A percentile compares a stretch with the other conserved stretches of the same genome.
phyloP scores from a whole-genome alignment of 768 basidiomycete species.

The Crucibulum laeve region DNA sequence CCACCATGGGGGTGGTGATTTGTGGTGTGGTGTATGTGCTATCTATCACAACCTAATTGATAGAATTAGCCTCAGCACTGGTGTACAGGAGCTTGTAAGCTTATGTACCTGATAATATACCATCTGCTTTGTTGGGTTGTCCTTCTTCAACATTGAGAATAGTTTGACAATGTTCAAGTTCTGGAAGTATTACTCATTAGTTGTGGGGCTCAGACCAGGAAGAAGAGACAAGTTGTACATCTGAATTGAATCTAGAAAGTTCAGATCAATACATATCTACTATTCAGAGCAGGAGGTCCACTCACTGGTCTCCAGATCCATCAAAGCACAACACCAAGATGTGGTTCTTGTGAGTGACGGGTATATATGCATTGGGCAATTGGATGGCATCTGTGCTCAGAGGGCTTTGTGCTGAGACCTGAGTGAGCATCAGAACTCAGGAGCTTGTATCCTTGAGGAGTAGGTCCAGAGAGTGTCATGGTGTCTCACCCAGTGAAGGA shows the following conservation, averaged over 20 bases:
- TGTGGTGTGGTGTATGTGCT: slow-evolving; percentile 44
- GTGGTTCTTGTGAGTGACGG: slow-evolving; percentile 26
- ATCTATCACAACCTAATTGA: slow-evolving; percentile 44
- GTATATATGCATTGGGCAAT: too few relatives aligned
- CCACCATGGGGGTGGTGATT: slow-evolving; percentile 37
- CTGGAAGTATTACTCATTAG: slow-evolving; percentile 13
- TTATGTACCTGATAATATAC: slow-evolving; percentile 49
- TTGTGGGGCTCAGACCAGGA: neutral
- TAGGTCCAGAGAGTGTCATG: neutral
- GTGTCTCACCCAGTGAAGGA: neutral
- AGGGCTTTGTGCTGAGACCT: too few relatives aligned
- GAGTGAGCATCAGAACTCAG: too few relatives aligned
- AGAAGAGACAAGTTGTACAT: slow-evolving; percentile 23
- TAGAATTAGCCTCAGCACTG: neutral
- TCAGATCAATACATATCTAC: neutral
- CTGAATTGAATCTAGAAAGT: slow-evolving; percentile 30
- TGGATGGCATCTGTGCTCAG: too few relatives aligned
- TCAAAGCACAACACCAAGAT: slow-evolving; percentile 71
- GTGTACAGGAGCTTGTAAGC: neutral
- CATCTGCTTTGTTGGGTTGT: slow-evolving; percentile 42
- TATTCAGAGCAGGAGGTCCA: slow-evolving; percentile 1
- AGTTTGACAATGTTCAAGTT: slow-evolving; percentile 50
- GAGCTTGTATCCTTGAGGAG: neutral
- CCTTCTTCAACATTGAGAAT: slow-evolving; percentile 48
- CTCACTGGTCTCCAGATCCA: slow-evolving; percentile 45